These are phyloP conservation scores for Acacia acuminata DNA, from an alignment of 306 rosid genomes.

Conservation along the genomic window DNA sequence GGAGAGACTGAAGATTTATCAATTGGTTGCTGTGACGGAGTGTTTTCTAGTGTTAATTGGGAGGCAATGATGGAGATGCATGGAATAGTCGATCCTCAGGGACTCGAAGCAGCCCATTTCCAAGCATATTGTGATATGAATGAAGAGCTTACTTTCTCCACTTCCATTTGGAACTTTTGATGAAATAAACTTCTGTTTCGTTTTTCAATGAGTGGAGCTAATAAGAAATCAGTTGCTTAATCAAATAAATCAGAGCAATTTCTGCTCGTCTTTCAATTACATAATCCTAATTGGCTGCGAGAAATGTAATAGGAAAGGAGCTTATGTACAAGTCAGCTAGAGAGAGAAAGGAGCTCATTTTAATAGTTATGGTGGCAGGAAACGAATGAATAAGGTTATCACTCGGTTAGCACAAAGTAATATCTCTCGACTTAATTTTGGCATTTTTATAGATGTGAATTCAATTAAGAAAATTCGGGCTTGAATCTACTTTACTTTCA, in stretches of 20 bases:
- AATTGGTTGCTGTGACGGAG: conserved; percentile 40
- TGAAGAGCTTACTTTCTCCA: conserved; percentile 60
- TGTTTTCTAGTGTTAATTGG: conserved; percentile 66
- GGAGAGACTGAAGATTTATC: conserved; percentile 45
- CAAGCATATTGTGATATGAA: conserved; percentile 47
- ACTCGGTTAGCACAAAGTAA: background rate
- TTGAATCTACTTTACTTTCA: background rate
- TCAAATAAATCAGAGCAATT: no score
- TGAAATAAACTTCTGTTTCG: background rate
- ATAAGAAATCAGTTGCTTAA: no score
- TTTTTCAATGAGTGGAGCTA: background rate
- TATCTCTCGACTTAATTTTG: conserved; percentile 7
- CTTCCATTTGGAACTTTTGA: conserved; percentile 82
- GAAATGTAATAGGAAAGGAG: background rate
- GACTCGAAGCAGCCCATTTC: conserved; percentile 45
- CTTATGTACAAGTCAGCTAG: background rate
- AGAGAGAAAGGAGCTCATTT: background rate
- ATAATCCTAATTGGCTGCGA: no score
- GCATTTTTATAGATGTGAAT: background rate
- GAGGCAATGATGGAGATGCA: conserved; percentile 77
- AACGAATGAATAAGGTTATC: conserved; percentile 10
- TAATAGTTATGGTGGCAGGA: background rate
- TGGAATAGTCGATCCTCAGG: conserved; percentile 49
- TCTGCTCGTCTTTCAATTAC: no score
- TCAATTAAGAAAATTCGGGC: no score